Percentiles rank a stretch among this genome's conserved stretches.
Evolutionary conservation across 768 basidiomycete species (phyloP).

Genomic region (Austroboletus eburneus): DNA sequence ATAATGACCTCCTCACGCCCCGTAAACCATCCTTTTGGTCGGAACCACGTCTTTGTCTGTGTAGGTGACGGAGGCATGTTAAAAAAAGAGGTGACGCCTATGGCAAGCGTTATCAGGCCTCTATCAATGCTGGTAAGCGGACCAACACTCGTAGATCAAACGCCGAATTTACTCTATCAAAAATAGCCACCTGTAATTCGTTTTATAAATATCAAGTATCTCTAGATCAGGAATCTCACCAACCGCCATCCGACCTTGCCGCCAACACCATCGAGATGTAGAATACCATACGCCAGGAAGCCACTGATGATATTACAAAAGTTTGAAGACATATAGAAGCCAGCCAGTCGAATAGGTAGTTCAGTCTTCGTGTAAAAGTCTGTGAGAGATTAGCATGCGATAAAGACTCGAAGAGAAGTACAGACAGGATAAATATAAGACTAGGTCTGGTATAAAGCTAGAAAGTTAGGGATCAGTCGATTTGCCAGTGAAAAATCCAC

Average conservation of each 20-base stretch:
- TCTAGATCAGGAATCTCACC: constrained; percentile 24
- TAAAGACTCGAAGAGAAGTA: neutral
- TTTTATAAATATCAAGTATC: neutral
- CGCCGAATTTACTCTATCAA: constrained; percentile 29
- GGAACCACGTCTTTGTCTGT: constrained; percentile 53
- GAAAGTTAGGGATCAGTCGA: neutral
- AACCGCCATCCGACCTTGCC: constrained; percentile 17
- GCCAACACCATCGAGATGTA: constrained; percentile 21
- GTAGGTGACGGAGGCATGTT: constrained; percentile 58
- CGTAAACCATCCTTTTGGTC: constrained; percentile 61
- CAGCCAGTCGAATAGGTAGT: constrained; percentile 50
- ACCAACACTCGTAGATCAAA: neutral
- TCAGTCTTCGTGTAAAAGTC: constrained; percentile 56
- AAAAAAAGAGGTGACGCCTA: constrained; percentile 55
- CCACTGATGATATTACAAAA: constrained; percentile 49
- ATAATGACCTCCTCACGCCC: constrained; percentile 61
- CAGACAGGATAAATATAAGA: constrained; percentile 59
- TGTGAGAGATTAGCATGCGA: neutral
- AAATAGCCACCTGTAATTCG: constrained; percentile 32
- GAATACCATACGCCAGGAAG: constrained; percentile 63
- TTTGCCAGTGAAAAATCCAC: neutral
- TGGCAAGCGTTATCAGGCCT: constrained; percentile 39
- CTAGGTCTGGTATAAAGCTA: constrained; percentile 55
- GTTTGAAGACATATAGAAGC: constrained; percentile 65
- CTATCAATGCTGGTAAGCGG: neutral